These are phyloP conservation scores for Xylaria grammica DNA, from an alignment of 495 filamentous ascomycete species.

Conservation along the genomic window DNA sequence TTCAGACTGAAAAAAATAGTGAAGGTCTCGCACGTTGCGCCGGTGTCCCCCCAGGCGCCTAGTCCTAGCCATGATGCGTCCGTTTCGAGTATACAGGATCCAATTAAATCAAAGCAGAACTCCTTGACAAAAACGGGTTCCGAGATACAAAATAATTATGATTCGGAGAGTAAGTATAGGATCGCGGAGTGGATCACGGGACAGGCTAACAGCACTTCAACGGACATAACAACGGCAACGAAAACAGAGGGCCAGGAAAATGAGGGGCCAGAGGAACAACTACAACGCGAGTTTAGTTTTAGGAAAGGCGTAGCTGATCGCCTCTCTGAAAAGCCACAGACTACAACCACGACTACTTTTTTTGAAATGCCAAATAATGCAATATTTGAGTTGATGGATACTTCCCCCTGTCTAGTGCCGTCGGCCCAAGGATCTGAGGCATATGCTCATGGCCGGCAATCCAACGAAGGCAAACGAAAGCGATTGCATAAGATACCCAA, in stretches of 20 bases:
- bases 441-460: neutral
- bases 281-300: slow-evolving; percentile 21
- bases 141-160: neutral
- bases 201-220: slow-evolving; percentile 4
- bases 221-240: neutral
- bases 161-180: neutral
- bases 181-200: slow-evolving; percentile 1
- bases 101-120: neutral
- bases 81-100: neutral
- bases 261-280: neutral
- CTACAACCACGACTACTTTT: neutral
- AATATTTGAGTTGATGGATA: slow-evolving; percentile 19
- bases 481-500: neutral
- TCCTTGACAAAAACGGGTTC: neutral
- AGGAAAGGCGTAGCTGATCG: neutral
- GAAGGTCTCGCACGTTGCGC: slow-evolving; percentile 2
- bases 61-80: neutral
- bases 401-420: slow-evolving; percentile 2
- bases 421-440: neutral
- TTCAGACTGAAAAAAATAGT: slow-evolving; percentile 8
- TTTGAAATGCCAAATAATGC: slow-evolving; percentile 12
- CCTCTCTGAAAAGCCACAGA: neutral
- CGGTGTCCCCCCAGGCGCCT: neutral
- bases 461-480: neutral
- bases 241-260: neutral